Evolutionary conservation across 2,329 filamentous ascomycete species (phyloP), one percentile per base, ranked within the genome.

Genomic region (Aspergillus transmontanensis): DNA sequence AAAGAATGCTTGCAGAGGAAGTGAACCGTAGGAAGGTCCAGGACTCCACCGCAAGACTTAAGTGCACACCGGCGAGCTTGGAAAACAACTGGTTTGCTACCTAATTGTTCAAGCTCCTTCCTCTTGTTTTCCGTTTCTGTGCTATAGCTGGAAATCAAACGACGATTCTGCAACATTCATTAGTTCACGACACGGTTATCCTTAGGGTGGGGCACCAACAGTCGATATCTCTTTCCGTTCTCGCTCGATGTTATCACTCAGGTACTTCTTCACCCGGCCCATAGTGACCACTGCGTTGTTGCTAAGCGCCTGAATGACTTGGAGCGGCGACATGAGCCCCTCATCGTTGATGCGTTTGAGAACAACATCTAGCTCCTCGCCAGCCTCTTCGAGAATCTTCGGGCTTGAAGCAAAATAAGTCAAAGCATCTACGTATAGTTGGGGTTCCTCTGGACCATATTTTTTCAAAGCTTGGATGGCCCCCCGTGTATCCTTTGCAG

Each of bases 1-100:
- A 97, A 99, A 64, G 90, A 94, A 77, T 99, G 95, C 77, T 96
- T 97, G 82, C 95, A 99, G 66, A 99, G 80, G 76, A 99, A 99
- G 75, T 99, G 95, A 55, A 99, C 94, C 0, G 90, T 92, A 0
- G 95, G 95, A 14, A 98, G 83, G 68, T 97, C 94, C 21, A 98
- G 84, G 30, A 87, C 85, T 43, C 88, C 86, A 19, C 88, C 88
- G 76, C 95, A 99, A 58, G 91, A 89, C 32, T 90, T 89, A 12
- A 55, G 51, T 11, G 51, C 51, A 76, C 95, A 99, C 58, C 95
- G 87, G 39, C 93, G 94, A 0, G 93, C 89, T 76, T 96, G 92
- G 83, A 99, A 98, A 1, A 96, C 91, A 23, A 90, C 89, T 0
- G 95, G 94, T 73, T 96, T 94, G 10, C 85, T 85, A 9, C 86